These are phyloP conservation scores for Miamiensis avidus DNA, from an alignment of 169 alveolate species.

Conservation along the genomic window DNA sequence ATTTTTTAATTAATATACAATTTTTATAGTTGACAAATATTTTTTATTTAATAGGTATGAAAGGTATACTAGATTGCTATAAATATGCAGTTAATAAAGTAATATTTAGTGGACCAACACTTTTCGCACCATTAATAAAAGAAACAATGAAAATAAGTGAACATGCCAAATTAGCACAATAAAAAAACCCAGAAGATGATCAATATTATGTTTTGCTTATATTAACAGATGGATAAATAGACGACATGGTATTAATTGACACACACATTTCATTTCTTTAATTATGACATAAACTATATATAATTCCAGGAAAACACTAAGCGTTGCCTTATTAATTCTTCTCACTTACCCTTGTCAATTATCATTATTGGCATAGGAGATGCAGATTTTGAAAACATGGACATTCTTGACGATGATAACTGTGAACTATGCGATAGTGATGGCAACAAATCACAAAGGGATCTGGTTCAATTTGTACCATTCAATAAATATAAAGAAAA, in stretches of 20 bases:
- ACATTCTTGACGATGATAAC: constrained; percentile 71
- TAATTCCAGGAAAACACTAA: no score
- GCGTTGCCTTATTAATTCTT: constrained; percentile 57
- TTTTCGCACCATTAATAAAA: constrained; percentile 52
- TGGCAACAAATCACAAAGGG: constrained; percentile 74
- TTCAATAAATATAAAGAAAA: constrained; percentile 50
- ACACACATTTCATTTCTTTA: no score
- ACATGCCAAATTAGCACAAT: no score
- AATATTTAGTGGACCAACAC: constrained; percentile 64
- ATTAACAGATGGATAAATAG: constrained; percentile 82
- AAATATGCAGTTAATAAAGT: constrained; percentile 41
- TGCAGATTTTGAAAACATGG: constrained; percentile 67
- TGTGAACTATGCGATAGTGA: constrained; percentile 7
- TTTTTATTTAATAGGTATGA: no score
- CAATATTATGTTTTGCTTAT: constrained; percentile 69
- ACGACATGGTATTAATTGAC: no score
- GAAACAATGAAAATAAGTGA: constrained; percentile 42
- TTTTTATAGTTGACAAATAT: no score
- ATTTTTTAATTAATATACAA: no score
- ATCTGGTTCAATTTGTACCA: constrained; percentile 83
- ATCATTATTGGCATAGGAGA: constrained; percentile 82
- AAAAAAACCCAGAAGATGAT: no score
- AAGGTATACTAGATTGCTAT: constrained; percentile 67
- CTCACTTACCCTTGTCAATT: constrained; percentile 69
- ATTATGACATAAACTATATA: no score